Conservation (phyloP, 495 filamentous ascomycete genomes). For the Neurospora sp. region DNA sequence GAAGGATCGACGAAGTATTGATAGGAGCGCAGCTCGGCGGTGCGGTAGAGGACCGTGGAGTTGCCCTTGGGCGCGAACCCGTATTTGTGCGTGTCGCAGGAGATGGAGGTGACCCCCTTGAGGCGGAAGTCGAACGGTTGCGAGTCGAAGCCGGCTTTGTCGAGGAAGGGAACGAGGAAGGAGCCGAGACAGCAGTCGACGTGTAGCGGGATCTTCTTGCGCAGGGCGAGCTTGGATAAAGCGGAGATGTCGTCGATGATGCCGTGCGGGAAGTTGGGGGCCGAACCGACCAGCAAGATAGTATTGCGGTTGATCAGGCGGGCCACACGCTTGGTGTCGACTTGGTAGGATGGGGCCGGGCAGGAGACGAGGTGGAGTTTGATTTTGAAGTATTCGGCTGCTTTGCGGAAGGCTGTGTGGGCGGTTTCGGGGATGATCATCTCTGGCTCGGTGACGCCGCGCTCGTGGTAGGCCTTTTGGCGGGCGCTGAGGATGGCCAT, state of each 20-base stretch:
- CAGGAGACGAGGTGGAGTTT: slow-evolving; percentile 84
- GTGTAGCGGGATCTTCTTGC: slow-evolving; percentile 74
- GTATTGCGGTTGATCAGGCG: slow-evolving; percentile 94
- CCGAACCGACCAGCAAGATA: slow-evolving; percentile 87
- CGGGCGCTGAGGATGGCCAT: slow-evolving; percentile 86
- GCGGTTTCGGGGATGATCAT: slow-evolving; percentile 95
- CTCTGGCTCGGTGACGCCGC: slow-evolving; percentile 84
- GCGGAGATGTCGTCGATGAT: slow-evolving; percentile 90
- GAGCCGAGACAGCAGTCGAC: slow-evolving; percentile 97
- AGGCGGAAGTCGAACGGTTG: slow-evolving; percentile 88
- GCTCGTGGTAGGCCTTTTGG: slow-evolving; percentile 76
- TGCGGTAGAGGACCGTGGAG: slow-evolving; percentile 83
- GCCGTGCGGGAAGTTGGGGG: slow-evolving; percentile 95
- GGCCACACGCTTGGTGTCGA: slow-evolving; percentile 61
- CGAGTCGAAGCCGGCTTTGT: slow-evolving; percentile 79
- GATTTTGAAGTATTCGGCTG: slow-evolving; percentile 88
- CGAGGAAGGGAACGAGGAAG: slow-evolving; percentile 85
- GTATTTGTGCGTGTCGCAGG: slow-evolving; percentile 97
- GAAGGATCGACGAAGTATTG: slow-evolving; percentile 95
- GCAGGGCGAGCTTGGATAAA: slow-evolving; percentile 73
- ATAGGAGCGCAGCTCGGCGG: slow-evolving; percentile 60
- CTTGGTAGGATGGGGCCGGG: slow-evolving; percentile 75
- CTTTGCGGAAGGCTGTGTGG: slow-evolving; percentile 94
- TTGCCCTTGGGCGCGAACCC: slow-evolving; percentile 98
- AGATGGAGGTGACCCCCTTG: slow-evolving; percentile 88